These are phyloP conservation scores for Fusarium keratoplasticum DNA, from an alignment of 2,329 filamentous ascomycete species.

Conservation along the genomic window DNA sequence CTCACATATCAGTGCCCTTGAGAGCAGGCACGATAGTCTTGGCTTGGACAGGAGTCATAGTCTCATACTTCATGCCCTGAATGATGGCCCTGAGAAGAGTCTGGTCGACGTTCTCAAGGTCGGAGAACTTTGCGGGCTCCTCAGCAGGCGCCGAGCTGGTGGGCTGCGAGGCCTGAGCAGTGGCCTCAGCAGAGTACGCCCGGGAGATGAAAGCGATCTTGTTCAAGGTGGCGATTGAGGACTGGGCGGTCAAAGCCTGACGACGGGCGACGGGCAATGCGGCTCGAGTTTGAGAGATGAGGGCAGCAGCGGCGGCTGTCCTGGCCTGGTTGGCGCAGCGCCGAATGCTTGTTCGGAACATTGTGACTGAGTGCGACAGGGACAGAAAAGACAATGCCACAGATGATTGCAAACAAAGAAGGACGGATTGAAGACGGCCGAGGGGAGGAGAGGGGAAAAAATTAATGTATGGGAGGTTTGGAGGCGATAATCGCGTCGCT, in stretches of 20 bases:
- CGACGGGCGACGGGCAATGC: slow-evolving; percentile 41
- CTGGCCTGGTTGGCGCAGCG: slow-evolving; percentile 54
- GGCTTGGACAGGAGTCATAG: slow-evolving; percentile 93
- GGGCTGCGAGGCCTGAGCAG: slow-evolving; percentile 39
- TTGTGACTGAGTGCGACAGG: slow-evolving; percentile 22
- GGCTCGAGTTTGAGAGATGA: slow-evolving; percentile 46
- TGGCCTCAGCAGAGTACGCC: slow-evolving; percentile 56
- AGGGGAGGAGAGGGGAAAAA: slow-evolving; percentile 16
- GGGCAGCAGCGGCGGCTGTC: slow-evolving; percentile 45
- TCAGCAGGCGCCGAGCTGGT: slow-evolving; percentile 27
- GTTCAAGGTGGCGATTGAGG: slow-evolving; percentile 32
- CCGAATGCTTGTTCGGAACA: slow-evolving; percentile 54
- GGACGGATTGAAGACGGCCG: slow-evolving; percentile 7
- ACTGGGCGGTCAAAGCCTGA: slow-evolving; percentile 33
- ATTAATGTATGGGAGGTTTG: slow-evolving; percentile 22
- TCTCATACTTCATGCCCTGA: slow-evolving; percentile 77
- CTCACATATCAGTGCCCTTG: slow-evolving; percentile 85
- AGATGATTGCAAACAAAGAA: slow-evolving; percentile 14
- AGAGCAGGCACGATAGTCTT: slow-evolving; percentile 85
- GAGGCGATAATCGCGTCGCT: slow-evolving; percentile 32
- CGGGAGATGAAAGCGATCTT: slow-evolving; percentile 44
- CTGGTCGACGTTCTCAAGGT: slow-evolving; percentile 68
- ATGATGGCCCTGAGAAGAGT: slow-evolving; percentile 77
- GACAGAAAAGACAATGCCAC: slow-evolving; percentile 16
- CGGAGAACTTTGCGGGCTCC: slow-evolving; percentile 55